Base-by-base conservation (phyloP, 2,329 filamentous ascomycete species). In the Colletotrichum limetticola region DNA sequence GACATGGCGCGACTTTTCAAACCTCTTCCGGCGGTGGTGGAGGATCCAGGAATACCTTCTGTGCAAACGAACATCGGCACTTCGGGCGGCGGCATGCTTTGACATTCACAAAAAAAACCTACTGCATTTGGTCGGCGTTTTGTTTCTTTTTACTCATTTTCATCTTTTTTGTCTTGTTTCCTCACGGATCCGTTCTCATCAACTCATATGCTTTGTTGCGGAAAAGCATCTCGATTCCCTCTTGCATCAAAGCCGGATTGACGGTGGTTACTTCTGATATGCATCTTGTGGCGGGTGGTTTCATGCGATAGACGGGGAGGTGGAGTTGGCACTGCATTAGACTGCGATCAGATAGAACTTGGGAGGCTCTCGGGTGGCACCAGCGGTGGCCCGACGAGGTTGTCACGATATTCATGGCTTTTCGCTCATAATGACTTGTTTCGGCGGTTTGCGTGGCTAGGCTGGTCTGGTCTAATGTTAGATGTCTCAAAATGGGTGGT, bases 1-100 rank as follows among this genome's bases (percentile, higher is more conserved):
- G 89, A 94, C 81, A 93, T 94, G 91, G 90, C 90, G 78, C 86
- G 91, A 77, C 85, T 95, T 63, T 94, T 94, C 80, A 90, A 87
- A 78, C 91, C 92, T 86, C 79, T 89, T 77, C 82, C 85, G 74
- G 81, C 80, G 74, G 82, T 84, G 75, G 84, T 83, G 75, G 84
- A 84, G 74, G 82, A 83, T 74, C 81, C 84, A 76, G 82, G 80
- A 73, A 83, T 83, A 70, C 78, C 83, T 74, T 80, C 81, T 76
- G 83, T 86, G 78, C 83, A 85, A 75, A 83, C 83, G 75, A 83
- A 84, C 74, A 78, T 83, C 72, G 79, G 78, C 74, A 80, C 58
- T 71, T 75, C 68, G 76, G 76, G 77, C 74, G 77, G 77, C 76
- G 77, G 76, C 77, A 79, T 79, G 77, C 76, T 79, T 77, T 80